Evolutionary conservation across 176 grass and related monocot genomes (phyloP).

Genomic region (Calamus simplicifolius): DNA sequence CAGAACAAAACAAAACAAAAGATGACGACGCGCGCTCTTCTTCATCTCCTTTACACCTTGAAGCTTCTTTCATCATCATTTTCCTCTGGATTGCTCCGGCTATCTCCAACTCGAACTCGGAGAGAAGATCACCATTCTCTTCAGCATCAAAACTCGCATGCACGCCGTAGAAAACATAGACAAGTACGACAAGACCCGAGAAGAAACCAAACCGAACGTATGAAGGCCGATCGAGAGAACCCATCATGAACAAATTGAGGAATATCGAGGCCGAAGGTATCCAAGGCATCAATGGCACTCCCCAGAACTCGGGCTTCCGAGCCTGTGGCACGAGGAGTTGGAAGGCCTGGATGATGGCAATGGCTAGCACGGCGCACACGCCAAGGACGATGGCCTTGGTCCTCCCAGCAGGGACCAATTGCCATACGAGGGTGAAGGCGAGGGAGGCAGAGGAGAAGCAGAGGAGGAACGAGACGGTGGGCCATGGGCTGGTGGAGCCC

Average conservation of each 20-base stretch:
- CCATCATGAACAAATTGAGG: conserved; percentile 88
- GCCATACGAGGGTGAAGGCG: conserved; percentile 64
- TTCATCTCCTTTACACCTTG: conserved; percentile 20
- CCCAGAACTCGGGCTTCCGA: conserved; percentile 55
- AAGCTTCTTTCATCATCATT: conserved; percentile 32
- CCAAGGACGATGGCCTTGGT: conserved; percentile 27
- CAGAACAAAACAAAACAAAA: neutral
- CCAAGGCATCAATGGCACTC: conserved; percentile 95
- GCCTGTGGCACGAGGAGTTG: conserved; percentile 62
- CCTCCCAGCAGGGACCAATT: conserved; percentile 26
- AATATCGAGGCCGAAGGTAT: conserved; percentile 75
- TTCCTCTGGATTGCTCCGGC: conserved; percentile 17
- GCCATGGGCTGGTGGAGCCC: conserved; percentile 24
- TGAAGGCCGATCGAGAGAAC: conserved; percentile 49
- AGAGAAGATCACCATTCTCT: conserved; percentile 26
- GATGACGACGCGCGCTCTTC: neutral
- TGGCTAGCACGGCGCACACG: conserved; percentile 29
- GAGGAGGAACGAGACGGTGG: conserved; percentile 45
- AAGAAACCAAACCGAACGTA: conserved; percentile 72
- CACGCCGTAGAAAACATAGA: conserved; percentile 79
- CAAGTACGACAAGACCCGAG: conserved; percentile 37
- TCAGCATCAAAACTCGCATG: conserved; percentile 77
- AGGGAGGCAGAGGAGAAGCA: conserved; percentile 53
- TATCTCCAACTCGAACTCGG: conserved; percentile 5
- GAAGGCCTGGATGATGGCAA: conserved; percentile 39